Evolutionary conservation across 176 grass and related monocot species (phyloP).

Genomic region (Saccharum spontaneum): DNA sequence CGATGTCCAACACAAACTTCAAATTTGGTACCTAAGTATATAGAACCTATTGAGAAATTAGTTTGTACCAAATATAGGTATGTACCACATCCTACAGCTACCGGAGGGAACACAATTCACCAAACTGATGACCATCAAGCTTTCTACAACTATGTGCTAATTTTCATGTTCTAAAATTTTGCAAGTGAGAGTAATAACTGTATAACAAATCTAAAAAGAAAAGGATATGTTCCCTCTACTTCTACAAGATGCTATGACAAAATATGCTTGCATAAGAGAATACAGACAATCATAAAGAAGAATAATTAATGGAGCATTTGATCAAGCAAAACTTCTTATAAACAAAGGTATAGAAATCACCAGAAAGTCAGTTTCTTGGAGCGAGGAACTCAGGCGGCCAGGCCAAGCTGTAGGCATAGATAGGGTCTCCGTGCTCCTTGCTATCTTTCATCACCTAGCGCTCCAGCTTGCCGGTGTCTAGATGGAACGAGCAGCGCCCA

Average conservation of each 20-base stretch:
- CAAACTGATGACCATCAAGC: neutral
- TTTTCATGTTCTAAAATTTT: neutral
- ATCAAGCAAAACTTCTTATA: neutral
- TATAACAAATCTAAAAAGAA: neutral
- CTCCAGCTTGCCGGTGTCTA: neutral
- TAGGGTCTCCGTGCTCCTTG: neutral
- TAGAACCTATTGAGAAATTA: neutral
- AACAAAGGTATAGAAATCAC: neutral
- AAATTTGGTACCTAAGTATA: neutral
- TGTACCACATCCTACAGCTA: neutral
- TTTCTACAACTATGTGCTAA: neutral
- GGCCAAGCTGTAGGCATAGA: constrained; percentile 9
- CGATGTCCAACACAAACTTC: neutral
- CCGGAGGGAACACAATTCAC: neutral
- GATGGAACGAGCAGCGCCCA: neutral
- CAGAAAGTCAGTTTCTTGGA: neutral
- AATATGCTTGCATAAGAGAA: neutral
- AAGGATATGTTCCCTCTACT: neutral
- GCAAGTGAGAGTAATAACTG: neutral
- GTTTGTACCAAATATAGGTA: neutral
- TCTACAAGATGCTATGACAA: neutral
- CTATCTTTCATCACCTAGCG: neutral
- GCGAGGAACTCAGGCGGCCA: constrained; percentile 14
- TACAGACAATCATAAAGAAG: neutral
- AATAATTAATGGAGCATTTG: too few species aligned